Evolutionary conservation across 2,329 filamentous ascomycete genomes (phyloP), one percentile per base, ranked within the genome.

Genomic region (Rhexocercosporidium sp.): DNA sequence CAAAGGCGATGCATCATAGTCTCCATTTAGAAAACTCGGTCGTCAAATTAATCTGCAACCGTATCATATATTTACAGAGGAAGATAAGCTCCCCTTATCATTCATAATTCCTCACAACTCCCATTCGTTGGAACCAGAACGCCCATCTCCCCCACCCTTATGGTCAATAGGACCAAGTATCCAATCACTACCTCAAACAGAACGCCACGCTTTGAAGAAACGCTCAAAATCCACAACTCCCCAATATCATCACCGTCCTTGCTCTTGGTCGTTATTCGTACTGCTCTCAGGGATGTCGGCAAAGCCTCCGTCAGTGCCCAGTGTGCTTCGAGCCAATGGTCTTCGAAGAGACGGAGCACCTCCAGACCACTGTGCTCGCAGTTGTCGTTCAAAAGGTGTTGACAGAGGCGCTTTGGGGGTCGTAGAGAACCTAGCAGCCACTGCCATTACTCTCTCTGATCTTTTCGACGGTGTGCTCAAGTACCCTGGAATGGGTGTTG

Each of bases 401-500:
- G 82, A 80, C 7, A 83, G 73, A 16, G 81, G 80, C 18, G 77
- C 81, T 63, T 77, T 76, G 3, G 82, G 82, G 4, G 81, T 83
- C 3, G 81, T 83, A 9, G 82, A 77, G 56, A 79, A 72, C 34
- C 77, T 79, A 7, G 78, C 77, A 5, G 80, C 77, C 34, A 79
- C 76, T 7, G 79, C 75, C 60, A 79, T 76, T 3, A 83, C 80
- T 56, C 74, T 71, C 54, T 73, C 71, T 2, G 81, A 83, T 78
- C 82, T 81, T 59, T 81, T 81, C n/a, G 82, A 84, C 1, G 82
- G 82, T 8, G 82, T 84, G 57, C 80, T 79, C 20, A 75, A 64
- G 59, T 75, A 75, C 14, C 70, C 73, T 27, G 71, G 73, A 56
- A 72, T 68, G 25, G 72, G 70, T 20, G 74, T 73, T n/a, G 69